Conservation (phyloP, 2,329 filamentous ascomycete genomes). For the Xylariaceae sp. region DNA sequence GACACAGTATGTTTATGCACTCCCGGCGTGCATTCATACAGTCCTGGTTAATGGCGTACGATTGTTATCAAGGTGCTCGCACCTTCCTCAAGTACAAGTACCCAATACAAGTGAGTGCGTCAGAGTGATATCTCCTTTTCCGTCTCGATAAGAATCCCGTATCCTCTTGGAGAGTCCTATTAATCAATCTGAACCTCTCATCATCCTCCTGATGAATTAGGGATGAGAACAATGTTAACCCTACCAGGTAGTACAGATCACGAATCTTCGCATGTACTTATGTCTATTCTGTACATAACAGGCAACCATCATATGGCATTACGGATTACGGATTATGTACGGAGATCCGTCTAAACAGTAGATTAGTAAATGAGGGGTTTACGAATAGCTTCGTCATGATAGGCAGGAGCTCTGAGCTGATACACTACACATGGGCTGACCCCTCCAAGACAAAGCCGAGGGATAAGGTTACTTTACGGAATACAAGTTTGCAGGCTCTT, state of each 20-base stretch:
- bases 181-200: too few relatives aligned
- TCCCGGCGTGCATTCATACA: not conserved
- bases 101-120: not conserved
- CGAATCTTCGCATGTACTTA: not conserved
- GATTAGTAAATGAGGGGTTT: not conserved
- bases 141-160: not conserved
- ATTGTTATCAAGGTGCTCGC: too few relatives aligned
- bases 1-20: not conserved
- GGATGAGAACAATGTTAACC: too few relatives aligned
- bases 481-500: not conserved
- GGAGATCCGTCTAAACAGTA: not conserved
- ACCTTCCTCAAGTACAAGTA: too few relatives aligned
- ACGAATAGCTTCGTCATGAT: not conserved
- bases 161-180: not conserved
- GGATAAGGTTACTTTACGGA: too few relatives aligned
- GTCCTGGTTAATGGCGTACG: not conserved
- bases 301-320: not conserved
- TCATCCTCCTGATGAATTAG: too few relatives aligned
- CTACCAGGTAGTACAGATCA: too few relatives aligned
- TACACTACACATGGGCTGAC: not conserved
- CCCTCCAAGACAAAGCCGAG: not conserved
- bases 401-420: slow-evolving; percentile 12
- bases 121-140: not conserved
- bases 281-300: not conserved
- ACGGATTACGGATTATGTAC: not conserved